Percentiles rank a stretch among this genome's conserved stretches.
Conservation (phyloP, 768 basidiomycete species). For the Lentinula edodes region DNA sequence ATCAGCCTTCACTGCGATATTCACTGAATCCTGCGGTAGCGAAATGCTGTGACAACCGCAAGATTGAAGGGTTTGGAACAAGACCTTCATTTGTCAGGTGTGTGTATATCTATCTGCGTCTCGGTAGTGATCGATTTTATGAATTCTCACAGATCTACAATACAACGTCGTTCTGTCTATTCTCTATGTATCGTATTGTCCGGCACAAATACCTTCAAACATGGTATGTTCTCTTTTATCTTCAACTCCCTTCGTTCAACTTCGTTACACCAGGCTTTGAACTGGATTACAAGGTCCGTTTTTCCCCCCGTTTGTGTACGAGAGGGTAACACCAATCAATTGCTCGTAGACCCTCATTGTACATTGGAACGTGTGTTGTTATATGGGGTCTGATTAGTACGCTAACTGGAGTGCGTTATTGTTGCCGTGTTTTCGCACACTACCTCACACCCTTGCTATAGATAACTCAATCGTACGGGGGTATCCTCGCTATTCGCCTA, state of each 20-base stretch:
- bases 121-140: conserved; percentile 12
- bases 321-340: neutral
- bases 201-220: conserved; percentile 62
- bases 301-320: neutral
- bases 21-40: conserved; percentile 19
- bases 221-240: conserved; percentile 35
- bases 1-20: conserved; percentile 2
- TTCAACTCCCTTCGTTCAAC: neutral
- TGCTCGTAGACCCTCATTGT: conserved; percentile 48
- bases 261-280: conserved; percentile 39
- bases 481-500: conserved; percentile 50
- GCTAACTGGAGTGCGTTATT: conserved; percentile 49
- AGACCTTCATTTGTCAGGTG: conserved; percentile 41
- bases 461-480: conserved; percentile 50
- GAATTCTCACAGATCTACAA: conserved; percentile 35
- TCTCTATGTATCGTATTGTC: conserved; percentile 55
- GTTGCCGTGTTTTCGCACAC: neutral
- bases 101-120: neutral
- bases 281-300: conserved; percentile 43
- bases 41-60: conserved; percentile 46
- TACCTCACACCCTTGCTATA: conserved; percentile 14
- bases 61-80: conserved; percentile 45
- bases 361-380: conserved; percentile 55
- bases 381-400: conserved; percentile 61
- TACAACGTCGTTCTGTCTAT: conserved; percentile 48